Conservation (phyloP, 129 eudicot genomes). For the Gnaphalium uliginosum region DNA sequence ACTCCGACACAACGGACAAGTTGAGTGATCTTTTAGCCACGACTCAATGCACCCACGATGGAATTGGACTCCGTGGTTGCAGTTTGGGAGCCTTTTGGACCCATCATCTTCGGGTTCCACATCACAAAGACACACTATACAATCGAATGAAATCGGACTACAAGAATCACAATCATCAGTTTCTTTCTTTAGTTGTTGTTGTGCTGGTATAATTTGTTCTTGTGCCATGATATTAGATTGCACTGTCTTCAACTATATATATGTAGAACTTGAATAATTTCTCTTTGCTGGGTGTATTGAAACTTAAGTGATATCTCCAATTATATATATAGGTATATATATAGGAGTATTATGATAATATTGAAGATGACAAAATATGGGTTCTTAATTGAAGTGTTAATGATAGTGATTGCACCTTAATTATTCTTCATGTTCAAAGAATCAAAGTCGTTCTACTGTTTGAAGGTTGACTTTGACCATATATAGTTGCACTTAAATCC, state of each 20-base stretch:
- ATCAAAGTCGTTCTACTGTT: too few species aligned
- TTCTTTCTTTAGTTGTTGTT: background rate
- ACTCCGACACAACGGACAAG: constrained; percentile 16
- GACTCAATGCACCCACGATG: constrained; percentile 15
- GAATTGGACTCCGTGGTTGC: constrained; percentile 15
- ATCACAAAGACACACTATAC: constrained; percentile 26
- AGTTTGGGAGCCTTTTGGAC: background rate
- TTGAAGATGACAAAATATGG: constrained; percentile 4
- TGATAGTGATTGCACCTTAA: background rate
- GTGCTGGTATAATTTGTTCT: background rate
- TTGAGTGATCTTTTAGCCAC: constrained; percentile 12
- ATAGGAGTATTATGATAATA: too few species aligned
- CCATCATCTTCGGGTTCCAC: background rate
- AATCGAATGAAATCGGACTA: background rate
- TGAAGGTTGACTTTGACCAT: too few species aligned
- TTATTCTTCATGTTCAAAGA: too few species aligned
- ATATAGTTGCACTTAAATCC: too few species aligned
- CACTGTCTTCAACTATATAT: background rate
- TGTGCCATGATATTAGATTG: background rate
- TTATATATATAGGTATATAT: too few species aligned
- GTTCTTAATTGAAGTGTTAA: background rate
- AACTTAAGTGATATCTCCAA: too few species aligned
- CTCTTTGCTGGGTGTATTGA: background rate
- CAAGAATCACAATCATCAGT: background rate
- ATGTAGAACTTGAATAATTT: background rate